Percentiles rank a stretch among this genome's conserved stretches.
Conservation (phyloP, 805 yeast genomes). For the Isabelozyma heimii region DNA sequence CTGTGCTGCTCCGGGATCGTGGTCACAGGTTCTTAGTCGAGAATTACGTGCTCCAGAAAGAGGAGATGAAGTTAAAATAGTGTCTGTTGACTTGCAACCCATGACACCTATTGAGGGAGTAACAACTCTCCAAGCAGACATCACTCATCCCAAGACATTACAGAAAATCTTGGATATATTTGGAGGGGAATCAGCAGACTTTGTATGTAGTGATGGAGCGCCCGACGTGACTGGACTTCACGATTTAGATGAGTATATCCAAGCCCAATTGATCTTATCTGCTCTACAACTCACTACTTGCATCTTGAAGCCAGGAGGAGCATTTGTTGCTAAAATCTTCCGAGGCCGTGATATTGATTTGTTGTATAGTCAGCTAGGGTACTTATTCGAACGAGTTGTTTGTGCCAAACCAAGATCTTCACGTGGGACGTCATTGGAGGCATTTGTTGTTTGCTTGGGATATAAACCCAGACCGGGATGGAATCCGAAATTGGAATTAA, state of each 20-base stretch:
- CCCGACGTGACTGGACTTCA: constrained; percentile 98
- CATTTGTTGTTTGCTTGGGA: constrained; percentile 89
- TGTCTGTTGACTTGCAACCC: constrained; percentile 95
- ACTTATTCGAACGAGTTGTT: constrained; percentile 77
- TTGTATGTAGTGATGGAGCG: constrained; percentile 96
- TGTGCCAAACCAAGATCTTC: constrained; percentile 97
- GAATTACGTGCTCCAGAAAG: constrained; percentile 50
- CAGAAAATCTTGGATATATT: constrained; percentile 72
- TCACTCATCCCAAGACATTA: constrained; percentile 91
- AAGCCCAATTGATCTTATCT: constrained; percentile 87
- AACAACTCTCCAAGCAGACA: constrained; percentile 89
- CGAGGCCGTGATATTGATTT: constrained; percentile 95
- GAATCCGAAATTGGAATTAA: constrained; percentile 63
- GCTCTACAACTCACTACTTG: constrained; percentile 92
- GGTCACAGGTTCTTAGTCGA: constrained; percentile 92
- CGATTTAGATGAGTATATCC: constrained; percentile 94
- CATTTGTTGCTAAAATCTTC: constrained; percentile 93
- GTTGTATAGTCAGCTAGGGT: constrained; percentile 87
- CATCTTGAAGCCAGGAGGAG: constrained; percentile 82
- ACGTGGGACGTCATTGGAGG: constrained; percentile 90
- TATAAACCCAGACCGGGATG: constrained; percentile 82
- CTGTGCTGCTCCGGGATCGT: constrained; percentile 98
- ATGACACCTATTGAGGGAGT: constrained; percentile 96
- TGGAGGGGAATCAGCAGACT: constrained; percentile 91
- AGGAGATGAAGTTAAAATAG: constrained; percentile 61